Conservation (phyloP, 805 yeast genomes). For the Candida golubevii region DNA sequence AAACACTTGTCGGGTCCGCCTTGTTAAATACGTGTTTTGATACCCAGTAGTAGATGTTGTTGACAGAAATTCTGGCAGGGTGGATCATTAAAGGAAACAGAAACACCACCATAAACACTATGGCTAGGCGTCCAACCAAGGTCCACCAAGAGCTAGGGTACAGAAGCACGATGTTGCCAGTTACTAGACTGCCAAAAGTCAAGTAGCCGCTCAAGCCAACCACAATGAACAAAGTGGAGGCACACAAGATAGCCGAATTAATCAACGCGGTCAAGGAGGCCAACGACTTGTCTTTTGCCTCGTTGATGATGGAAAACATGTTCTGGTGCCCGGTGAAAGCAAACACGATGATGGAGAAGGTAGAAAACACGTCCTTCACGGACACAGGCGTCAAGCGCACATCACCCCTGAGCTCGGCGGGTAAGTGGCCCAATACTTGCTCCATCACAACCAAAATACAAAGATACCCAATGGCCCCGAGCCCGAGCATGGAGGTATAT, state of each 20-base stretch:
- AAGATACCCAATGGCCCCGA: slow-evolving; percentile 75
- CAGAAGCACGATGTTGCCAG: slow-evolving; percentile 76
- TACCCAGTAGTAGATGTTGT: slow-evolving; percentile 61
- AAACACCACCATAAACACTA: slow-evolving; percentile 72
- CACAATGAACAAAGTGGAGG: slow-evolving; percentile 56
- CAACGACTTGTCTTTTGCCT: slow-evolving; percentile 56
- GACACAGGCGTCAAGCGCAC: slow-evolving; percentile 35
- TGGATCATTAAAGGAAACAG: slow-evolving; percentile 90
- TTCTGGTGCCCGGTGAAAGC: slow-evolving; percentile 97
- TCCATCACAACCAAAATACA: slow-evolving; percentile 72
- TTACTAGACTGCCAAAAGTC: slow-evolving; percentile 62
- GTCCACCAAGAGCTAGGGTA: slow-evolving; percentile 60
- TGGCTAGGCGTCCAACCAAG: slow-evolving; percentile 75
- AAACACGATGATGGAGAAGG: slow-evolving; percentile 89
- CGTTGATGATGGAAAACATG: slow-evolving; percentile 86
- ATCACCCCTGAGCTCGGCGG: slow-evolving; percentile 26
- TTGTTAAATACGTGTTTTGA: slow-evolving; percentile 11
- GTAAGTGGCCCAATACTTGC: slow-evolving; percentile 54
- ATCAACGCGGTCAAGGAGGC: slow-evolving; percentile 45
- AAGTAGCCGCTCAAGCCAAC: slow-evolving; percentile 83
- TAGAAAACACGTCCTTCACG: slow-evolving; percentile 48
- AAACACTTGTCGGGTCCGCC: not conserved
- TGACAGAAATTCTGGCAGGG: slow-evolving; percentile 80
- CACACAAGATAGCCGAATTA: slow-evolving; percentile 50
- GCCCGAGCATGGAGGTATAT: slow-evolving; percentile 79